Evolutionary conservation across 441 rosid genomes (phyloP), one percentile per base, ranked within the genome.

Genomic region (Syzygium syzygioides): DNA sequence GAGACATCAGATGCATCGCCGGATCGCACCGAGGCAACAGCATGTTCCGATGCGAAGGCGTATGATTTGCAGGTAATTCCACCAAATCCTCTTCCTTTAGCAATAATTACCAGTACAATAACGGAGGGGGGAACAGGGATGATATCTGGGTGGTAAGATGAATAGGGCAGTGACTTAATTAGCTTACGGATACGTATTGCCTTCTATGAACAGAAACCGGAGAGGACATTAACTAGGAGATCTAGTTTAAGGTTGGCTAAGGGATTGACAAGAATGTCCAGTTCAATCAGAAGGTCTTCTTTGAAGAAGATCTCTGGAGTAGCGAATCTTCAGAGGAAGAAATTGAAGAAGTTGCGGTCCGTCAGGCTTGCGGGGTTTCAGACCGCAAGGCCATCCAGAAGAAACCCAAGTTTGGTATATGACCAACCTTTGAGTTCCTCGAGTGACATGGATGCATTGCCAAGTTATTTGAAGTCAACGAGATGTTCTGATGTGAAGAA

Each of bases 41-140:
- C 92, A 88, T 88, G 87, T 89, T 92, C 92, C 14, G 88, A 84
- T 87, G 93, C 91, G 9, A 91, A 90, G 89, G 87, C 91, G 5
- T 93, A 91, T 87, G 60, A 64, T 90, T 88, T 92, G 66, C 95
- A 95, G 98, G 98, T 91, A 93, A 94, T 94, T 89, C 79, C 60
- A 85, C 28, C 60, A 45, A 64, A 53, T 41, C 57, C n/a, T 41
- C 48, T 48, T 76, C 53, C 10, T 76, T 71, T 41, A 23, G 83
- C 83, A 76, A 41, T 76, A 76, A 76, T 6, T 76, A 13, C 10
- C 83, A 37, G 52, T 20, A 9, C n/a, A 57, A 11, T 55, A 41
- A 32, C 18, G 4, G 9, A 2, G 50, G 41, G 14, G 19, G 23
- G 6, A 18, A 4, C 11, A 37, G 53, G 56, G 15, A 52, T 62